Evolutionary conservation across 345 rosid genomes (phyloP), one percentile per base, ranked within the genome.

Genomic region (Microcos paniculata): DNA sequence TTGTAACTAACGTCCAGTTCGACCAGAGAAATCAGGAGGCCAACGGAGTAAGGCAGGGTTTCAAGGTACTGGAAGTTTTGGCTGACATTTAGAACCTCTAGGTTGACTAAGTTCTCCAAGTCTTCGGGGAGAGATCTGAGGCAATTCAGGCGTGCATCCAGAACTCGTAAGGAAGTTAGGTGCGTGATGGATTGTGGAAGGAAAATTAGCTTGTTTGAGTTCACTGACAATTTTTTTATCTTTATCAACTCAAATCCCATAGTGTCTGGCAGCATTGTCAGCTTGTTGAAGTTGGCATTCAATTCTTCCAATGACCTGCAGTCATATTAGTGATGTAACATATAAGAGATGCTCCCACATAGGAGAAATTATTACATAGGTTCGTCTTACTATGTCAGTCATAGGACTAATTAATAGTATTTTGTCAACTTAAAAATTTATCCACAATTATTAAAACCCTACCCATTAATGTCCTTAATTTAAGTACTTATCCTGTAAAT

Each of bases 201-300:
- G 74, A 78, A 80, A 26, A 72, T 70, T 2, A 95, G 85, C 74
- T 90, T 91, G 88, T 95, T 95, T 59, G 96, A 91, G 83, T 92
- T 90, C 26, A 95, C 64, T 8, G 90, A 84, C 3, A 95, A 84
- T 75, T 89, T 95, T 73, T 87, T 91, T 12, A 95, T 82, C 80
- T 90, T 89, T 0, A 80, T 57, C n/a, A 93, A 82, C 71, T 91
- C 90, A 43, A 86, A 91, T 33, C 99, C 98, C 0, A 95, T 84
- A 0, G 83, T 85, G 35, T 91, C 91, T 38, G 98, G 98, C 31
- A 95, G 84, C 73, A 59, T 83, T 14, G 73, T 80, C 9, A 95
- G 90, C 90, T 88, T 87, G 91, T 95, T 93, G 90, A 95, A 95
- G 80, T 95, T 95, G 71, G 88, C 92, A 75, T 91, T 93, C 75